Base-by-base conservation (phyloP, 495 filamentous ascomycete genomes). In the Daldinia childiae region DNA sequence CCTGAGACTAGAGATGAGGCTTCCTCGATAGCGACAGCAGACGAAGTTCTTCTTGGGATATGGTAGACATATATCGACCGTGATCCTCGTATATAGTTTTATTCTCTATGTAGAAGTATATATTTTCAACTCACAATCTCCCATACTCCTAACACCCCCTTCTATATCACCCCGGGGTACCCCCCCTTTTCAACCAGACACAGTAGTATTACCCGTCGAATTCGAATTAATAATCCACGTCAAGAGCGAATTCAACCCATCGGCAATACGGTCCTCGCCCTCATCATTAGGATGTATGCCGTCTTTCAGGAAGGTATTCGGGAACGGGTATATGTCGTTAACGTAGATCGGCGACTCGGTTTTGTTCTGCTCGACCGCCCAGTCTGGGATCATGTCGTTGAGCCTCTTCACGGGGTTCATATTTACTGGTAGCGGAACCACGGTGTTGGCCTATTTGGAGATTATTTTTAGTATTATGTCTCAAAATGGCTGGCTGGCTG, bases 231-330 rank as follows among this genome's bases (percentile, higher is more conserved):
- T 52, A 50, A 73, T 60, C 71, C 71, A 73, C 32, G 66, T 62
- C 68, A 82, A 63, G n/a, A 80, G 61, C 9, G 81, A 71, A 17
- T 72, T 74, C 36, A 80, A 58, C 2, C 64, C 52, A n/a, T 61
- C 51, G 0, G 74, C 79, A 52, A 83, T 79, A 41, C 76, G 66
- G 17, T 48, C 43, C 57, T 83, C 80, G 21, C 81, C 81, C 6
- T 58, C 50, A 6, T 74, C 68, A 65, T 71, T 78, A 0, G 81
- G 81, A 62, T 83, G 78, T 26, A 83, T 79, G n/a, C 79, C 79
- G 55, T 82, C 80, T 26, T 72, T 66, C 43, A 79, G 45, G 54
- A 76, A 59, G 11, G 69, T 69, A 21, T 68, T 75, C 43, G 72
- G 68, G 63, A 76, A 82, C 8, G 73, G 77, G 65, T 77, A 74